phyloP scores from a whole-genome alignment of 2,329 filamentous ascomycete genomes.

The Botryotinia globosa region DNA sequence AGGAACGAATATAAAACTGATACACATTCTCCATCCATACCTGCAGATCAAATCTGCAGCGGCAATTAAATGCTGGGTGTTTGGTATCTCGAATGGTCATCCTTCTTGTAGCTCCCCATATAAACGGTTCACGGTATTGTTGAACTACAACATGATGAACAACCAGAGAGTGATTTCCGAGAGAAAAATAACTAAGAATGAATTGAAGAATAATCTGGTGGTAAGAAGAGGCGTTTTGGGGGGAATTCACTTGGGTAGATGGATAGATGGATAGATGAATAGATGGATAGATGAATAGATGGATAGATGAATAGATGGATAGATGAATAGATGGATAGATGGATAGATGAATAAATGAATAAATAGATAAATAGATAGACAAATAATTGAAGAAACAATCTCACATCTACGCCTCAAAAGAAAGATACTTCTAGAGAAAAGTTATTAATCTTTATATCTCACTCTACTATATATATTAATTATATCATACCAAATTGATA shows the following conservation, averaged over 20 bases:
- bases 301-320: too few species aligned
- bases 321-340: too few species aligned
- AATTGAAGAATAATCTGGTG: neutral
- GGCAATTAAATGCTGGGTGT: neutral
- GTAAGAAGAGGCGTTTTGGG: neutral
- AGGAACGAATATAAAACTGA: neutral
- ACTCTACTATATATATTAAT: neutral
- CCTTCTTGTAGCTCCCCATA: neutral
- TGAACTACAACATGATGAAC: neutral
- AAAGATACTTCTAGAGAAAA: neutral
- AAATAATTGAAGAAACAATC: neutral
- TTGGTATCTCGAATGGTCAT: neutral
- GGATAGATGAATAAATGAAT: too few species aligned
- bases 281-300: too few species aligned
- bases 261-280: too few species aligned
- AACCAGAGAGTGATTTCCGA: neutral
- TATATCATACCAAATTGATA: neutral
- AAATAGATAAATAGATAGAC: too few species aligned
- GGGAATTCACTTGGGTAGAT: neutral
- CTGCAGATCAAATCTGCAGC: constrained; percentile 2
- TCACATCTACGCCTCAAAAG: neutral
- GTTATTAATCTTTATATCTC: neutral
- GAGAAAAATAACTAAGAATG: neutral
- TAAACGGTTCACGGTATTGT: neutral
- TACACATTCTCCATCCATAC: neutral